A percentile compares a stretch with the other conserved stretches of the same genome.
phyloP scores from a whole-genome alignment of 306 rosid genomes.

The Cicer judaicum region DNA sequence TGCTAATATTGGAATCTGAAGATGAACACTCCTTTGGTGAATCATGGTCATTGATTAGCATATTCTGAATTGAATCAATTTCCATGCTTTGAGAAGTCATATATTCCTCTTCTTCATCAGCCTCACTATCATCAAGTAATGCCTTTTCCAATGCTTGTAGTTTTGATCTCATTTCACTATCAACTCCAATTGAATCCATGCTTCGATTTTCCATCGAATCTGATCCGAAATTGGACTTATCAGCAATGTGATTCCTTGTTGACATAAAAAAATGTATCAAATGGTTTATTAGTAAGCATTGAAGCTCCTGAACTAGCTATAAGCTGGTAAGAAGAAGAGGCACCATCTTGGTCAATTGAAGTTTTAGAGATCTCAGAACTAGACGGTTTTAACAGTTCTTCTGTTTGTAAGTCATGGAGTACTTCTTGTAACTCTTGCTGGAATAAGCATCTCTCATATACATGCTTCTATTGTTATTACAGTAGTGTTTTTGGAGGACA shows the following conservation, averaged over 20 bases:
- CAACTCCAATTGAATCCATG: constrained; percentile 55
- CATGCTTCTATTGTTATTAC: constrained; percentile 58
- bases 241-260: constrained; percentile 47
- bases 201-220: constrained; percentile 67
- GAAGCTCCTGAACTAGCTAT: constrained; percentile 31
- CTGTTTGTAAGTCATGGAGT: constrained; percentile 72
- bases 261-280: constrained; percentile 22
- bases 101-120: constrained; percentile 60
- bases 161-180: constrained; percentile 69
- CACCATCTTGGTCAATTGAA: constrained; percentile 56
- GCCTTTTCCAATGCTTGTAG: constrained; percentile 89
- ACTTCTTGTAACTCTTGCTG: constrained; percentile 78
- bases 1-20: constrained; percentile 63
- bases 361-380: constrained; percentile 57
- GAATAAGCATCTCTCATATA: constrained; percentile 63
- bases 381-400: constrained; percentile 62
- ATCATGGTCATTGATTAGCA: constrained; percentile 60
- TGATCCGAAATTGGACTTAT: constrained; percentile 53
- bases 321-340: too few relatives aligned
- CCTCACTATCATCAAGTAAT: constrained; percentile 74
- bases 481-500: constrained; percentile 50
- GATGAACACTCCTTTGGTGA: constrained; percentile 83
- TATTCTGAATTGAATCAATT: constrained; percentile 64
- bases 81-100: constrained; percentile 70
- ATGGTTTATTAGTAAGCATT: constrained; percentile 33